phyloP scores from a whole-genome alignment of 2,329 filamentous ascomycete genomes.

The Cytospora leucostoma region DNA sequence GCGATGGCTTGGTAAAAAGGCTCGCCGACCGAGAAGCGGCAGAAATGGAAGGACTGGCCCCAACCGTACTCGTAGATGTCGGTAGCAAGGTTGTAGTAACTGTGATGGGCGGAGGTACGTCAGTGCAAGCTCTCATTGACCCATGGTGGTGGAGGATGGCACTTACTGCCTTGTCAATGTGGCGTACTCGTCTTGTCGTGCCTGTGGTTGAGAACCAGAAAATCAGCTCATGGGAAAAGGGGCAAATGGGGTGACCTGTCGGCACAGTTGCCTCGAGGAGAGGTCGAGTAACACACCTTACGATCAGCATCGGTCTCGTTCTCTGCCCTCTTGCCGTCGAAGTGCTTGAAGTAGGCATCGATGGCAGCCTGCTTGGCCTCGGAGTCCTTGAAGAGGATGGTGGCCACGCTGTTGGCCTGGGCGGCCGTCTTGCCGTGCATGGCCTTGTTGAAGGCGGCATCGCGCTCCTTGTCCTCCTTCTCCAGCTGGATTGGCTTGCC shows the following conservation, averaged over 20 bases:
- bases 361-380: conserved; percentile 60
- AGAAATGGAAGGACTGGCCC: conserved; percentile 97
- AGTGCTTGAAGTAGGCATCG: conserved; percentile 86
- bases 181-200: conserved; percentile 84
- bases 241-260: background rate
- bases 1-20: conserved; percentile 88
- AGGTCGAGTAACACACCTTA: conserved; percentile 58
- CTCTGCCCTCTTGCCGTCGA: conserved; percentile 71
- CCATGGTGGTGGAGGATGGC: background rate
- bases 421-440: conserved; percentile 76
- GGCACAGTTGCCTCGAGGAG: background rate
- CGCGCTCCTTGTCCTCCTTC: conserved; percentile 78
- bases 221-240: conserved; percentile 28
- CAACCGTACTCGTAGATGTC: conserved; percentile 97
- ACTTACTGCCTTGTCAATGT: conserved; percentile 88
- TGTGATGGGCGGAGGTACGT: conserved; percentile 38
- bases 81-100: conserved; percentile 96
- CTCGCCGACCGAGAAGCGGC: conserved; percentile 85
- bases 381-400: conserved; percentile 82
- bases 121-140: conserved; percentile 23
- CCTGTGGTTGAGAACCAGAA: conserved; percentile 46
- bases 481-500: conserved; percentile 56
- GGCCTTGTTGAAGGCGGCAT: conserved; percentile 88
- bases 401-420: conserved; percentile 68
- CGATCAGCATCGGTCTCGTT: conserved; percentile 82